Evolutionary conservation across 257 asterid species (phyloP).

Genomic region (Solanum corneliomulleri): DNA sequence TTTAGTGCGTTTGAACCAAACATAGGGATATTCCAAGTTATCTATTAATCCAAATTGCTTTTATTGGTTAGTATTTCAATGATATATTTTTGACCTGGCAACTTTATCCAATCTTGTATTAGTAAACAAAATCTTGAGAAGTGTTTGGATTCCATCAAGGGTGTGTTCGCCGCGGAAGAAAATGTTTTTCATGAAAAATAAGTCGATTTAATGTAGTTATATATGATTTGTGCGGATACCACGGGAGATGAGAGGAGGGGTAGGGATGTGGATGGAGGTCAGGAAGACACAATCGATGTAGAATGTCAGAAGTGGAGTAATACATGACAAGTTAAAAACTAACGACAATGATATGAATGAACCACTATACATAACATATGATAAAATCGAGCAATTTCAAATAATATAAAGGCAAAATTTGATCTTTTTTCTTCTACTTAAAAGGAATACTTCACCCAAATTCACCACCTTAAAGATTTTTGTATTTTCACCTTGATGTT

Average conservation of each 20-base stretch:
- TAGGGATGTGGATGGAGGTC: not conserved
- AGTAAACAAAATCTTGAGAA: not conserved
- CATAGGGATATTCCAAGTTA: not conserved
- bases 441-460: not conserved
- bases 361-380: too few species aligned
- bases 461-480: not conserved
- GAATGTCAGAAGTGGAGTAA: not conserved
- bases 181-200: not conserved
- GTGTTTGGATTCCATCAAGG: not conserved
- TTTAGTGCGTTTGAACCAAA: conserved; percentile 7
- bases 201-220: too few species aligned
- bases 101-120: not conserved
- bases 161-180: not conserved
- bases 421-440: not conserved
- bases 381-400: not conserved
- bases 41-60: not conserved
- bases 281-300: not conserved
- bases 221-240: not conserved
- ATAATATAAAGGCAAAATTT: not conserved
- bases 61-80: not conserved
- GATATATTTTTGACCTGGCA: not conserved
- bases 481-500: not conserved
- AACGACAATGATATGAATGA: not conserved
- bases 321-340: rapidly evolving
- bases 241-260: not conserved